phyloP scores from a whole-genome alignment of 495 filamentous ascomycete genomes.

The Penicillium waksmanii region DNA sequence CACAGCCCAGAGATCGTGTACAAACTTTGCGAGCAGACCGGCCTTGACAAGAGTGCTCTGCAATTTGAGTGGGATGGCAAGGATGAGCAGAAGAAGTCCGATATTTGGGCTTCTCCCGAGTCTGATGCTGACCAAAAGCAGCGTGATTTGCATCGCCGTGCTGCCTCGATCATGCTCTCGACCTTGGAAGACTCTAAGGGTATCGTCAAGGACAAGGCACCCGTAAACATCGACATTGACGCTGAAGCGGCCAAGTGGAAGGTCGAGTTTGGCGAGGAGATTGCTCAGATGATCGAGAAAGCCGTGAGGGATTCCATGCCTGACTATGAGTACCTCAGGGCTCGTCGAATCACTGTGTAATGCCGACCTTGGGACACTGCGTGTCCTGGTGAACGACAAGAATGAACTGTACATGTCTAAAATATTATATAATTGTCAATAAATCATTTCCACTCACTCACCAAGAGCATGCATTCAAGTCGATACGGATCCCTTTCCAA shows the following conservation, averaged over 20 bases:
- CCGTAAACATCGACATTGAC: slow-evolving; percentile 37
- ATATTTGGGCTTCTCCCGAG: slow-evolving; percentile 2
- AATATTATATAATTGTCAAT: neutral
- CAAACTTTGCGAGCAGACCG: slow-evolving; percentile 36
- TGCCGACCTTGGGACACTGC: neutral
- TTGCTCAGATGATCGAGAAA: slow-evolving; percentile 35
- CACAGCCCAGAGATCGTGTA: slow-evolving; percentile 33
- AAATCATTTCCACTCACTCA: neutral
- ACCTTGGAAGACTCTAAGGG: slow-evolving; percentile 39
- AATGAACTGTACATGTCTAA: slow-evolving; percentile 5
- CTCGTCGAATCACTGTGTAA: slow-evolving; percentile 24
- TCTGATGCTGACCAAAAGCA: slow-evolving; percentile 5
- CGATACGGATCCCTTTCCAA: too few relatives aligned
- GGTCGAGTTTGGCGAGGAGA: slow-evolving; percentile 48
- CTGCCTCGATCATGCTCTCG: slow-evolving; percentile 30
- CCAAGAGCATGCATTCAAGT: too few relatives aligned
- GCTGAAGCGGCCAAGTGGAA: slow-evolving; percentile 49
- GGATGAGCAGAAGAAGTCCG: slow-evolving; percentile 21
- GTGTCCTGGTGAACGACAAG: neutral
- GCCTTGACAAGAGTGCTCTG: slow-evolving; percentile 37
- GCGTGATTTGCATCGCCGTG: neutral
- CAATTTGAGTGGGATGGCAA: slow-evolving; percentile 43
- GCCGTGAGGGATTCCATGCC: slow-evolving; percentile 45
- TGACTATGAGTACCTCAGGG: slow-evolving; percentile 52
- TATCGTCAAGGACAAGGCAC: slow-evolving; percentile 41